Conservation (phyloP, 805 yeast genomes). For the Nakazawaea wyomingensis region DNA sequence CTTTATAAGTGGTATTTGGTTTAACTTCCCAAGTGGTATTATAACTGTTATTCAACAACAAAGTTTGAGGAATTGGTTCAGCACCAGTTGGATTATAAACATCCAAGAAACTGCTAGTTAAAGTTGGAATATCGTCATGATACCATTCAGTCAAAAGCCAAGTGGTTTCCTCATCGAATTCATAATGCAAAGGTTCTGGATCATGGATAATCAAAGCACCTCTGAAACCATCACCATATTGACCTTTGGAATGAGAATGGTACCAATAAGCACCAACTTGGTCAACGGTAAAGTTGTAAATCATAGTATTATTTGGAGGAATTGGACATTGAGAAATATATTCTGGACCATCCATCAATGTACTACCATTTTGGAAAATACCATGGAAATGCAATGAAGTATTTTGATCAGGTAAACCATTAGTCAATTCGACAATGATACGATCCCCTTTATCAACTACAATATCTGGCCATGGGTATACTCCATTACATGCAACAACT, state of each 20-base stretch:
- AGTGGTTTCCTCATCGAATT: slow-evolving; percentile 74
- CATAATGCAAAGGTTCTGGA: slow-evolving; percentile 48
- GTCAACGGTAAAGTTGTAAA: slow-evolving; percentile 84
- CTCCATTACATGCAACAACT: slow-evolving; percentile 45
- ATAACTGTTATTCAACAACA: slow-evolving; percentile 76
- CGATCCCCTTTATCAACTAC: slow-evolving; percentile 77
- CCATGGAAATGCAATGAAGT: slow-evolving; percentile 94
- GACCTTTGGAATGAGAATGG: slow-evolving; percentile 88
- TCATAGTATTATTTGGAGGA: slow-evolving; percentile 65
- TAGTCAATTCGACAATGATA: slow-evolving; percentile 64
- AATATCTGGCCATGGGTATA: slow-evolving; percentile 84
- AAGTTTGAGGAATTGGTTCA: slow-evolving; percentile 87
- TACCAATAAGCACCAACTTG: slow-evolving; percentile 96
- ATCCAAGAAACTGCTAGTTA: slow-evolving; percentile 55
- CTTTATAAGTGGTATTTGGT: slow-evolving; percentile 79
- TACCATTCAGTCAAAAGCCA: slow-evolving; percentile 85
- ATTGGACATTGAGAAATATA: slow-evolving; percentile 88
- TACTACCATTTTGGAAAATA: slow-evolving; percentile 70
- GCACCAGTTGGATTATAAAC: slow-evolving; percentile 94
- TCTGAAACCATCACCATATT: slow-evolving; percentile 92
- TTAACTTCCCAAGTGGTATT: slow-evolving; percentile 72
- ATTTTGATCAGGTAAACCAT: slow-evolving; percentile 63
- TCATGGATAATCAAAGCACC: slow-evolving; percentile 72
- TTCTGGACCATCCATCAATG: slow-evolving; percentile 88
- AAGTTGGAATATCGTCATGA: slow-evolving; percentile 52